Evolutionary conservation across 306 rosid genomes (phyloP).

Genomic region (Malus orientalis): DNA sequence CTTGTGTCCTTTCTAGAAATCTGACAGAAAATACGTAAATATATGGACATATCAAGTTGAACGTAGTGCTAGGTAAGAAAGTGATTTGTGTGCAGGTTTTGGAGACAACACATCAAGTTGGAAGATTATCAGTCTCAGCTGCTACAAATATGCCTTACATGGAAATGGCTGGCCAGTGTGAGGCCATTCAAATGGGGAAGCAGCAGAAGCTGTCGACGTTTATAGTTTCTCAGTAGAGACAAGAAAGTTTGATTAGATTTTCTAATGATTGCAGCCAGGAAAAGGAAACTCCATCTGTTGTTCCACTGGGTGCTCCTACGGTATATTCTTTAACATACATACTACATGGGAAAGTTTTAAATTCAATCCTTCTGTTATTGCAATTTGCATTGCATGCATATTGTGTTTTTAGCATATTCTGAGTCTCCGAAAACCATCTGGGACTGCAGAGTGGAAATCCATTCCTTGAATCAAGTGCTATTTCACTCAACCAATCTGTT

Average conservation of each 20-base stretch:
- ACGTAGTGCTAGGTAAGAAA: background rate
- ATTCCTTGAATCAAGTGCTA: constrained; percentile 37
- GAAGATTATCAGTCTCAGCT: constrained; percentile 57
- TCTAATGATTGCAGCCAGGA: constrained; percentile 22
- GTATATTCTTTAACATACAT: constrained; percentile 17
- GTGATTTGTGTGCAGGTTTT: constrained; percentile 37
- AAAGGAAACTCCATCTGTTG: constrained; percentile 24
- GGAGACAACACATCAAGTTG: constrained; percentile 56
- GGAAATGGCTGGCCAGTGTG: constrained; percentile 85
- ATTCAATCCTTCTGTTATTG: no score
- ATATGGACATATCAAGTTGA: background rate
- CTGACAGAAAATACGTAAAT: background rate
- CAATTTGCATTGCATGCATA: background rate
- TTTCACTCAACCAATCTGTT: constrained; percentile 27
- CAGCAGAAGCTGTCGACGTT: constrained; percentile 60
- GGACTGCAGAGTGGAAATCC: constrained; percentile 61
- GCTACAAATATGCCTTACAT: constrained; percentile 60
- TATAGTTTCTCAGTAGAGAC: constrained; percentile 27
- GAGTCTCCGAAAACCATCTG: constrained; percentile 5
- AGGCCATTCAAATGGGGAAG: constrained; percentile 63
- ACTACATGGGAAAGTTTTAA: no score
- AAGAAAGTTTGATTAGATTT: constrained; percentile 28
- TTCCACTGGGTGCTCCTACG: constrained; percentile 25
- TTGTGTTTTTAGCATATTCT: background rate
- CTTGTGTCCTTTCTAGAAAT: background rate